Conservation (phyloP, 2,329 filamentous ascomycete species). For the Pochonia chlamydosporia region DNA sequence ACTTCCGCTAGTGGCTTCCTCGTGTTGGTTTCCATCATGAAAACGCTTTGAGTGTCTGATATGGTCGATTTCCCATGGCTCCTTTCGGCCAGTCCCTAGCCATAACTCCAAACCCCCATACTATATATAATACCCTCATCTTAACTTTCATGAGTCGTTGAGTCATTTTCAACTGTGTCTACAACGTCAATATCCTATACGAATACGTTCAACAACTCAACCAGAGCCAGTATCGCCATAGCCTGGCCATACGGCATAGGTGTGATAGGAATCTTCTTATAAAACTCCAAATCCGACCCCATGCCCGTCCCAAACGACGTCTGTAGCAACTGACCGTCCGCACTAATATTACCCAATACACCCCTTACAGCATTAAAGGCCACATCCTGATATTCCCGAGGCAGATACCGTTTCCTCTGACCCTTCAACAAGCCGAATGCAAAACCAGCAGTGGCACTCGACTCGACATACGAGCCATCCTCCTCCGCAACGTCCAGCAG, state of each 20-base stretch:
- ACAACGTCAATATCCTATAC: constrained; percentile 15
- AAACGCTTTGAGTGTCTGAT: no score
- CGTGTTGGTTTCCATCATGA: no score
- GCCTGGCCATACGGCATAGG: constrained; percentile 82
- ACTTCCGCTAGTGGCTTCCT: no score
- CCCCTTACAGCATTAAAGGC: constrained; percentile 62
- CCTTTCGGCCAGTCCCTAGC: no score
- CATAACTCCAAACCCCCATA: no score
- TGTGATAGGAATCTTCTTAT: constrained; percentile 69
- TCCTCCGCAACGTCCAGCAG: constrained; percentile 60
- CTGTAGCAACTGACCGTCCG: constrained; percentile 63
- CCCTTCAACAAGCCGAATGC: constrained; percentile 75
- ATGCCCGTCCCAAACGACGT: constrained; percentile 76
- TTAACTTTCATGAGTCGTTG: not conserved
- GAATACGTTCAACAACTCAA: constrained; percentile 60
- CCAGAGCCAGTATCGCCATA: constrained; percentile 78
- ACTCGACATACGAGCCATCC: constrained; percentile 69
- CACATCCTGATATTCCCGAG: constrained; percentile 51
- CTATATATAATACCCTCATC: no score
- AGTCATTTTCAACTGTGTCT: no score
- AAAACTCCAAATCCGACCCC: constrained; percentile 68
- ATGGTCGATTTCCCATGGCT: no score
- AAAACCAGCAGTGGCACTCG: constrained; percentile 74
- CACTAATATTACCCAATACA: constrained; percentile 59
- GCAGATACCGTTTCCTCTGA: constrained; percentile 49